These are phyloP conservation scores for Talaromyces pinophilus DNA, from an alignment of 2,329 filamentous ascomycete species.

Conservation along the genomic window DNA sequence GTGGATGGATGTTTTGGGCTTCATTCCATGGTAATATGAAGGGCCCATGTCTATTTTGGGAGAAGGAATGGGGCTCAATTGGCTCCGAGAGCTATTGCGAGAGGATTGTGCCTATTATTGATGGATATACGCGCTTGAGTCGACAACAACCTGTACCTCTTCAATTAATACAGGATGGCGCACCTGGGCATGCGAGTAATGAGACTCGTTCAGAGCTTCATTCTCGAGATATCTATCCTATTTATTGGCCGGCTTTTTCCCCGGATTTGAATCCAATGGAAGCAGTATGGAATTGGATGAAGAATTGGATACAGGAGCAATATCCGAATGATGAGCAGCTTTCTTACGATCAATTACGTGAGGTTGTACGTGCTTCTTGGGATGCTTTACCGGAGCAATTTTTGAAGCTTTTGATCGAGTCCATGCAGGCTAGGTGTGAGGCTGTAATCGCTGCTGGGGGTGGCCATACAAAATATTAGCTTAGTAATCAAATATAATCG, in stretches of 20 bases:
- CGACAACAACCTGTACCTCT: neutral
- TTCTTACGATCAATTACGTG: neutral
- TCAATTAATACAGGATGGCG: slow-evolving; percentile 10
- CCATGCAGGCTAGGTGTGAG: no score
- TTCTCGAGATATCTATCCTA: neutral
- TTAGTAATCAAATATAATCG: no score
- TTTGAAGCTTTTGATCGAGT: neutral
- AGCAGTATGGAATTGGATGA: neutral
- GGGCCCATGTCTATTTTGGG: neutral
- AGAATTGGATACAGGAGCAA: no score
- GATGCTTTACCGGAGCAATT: neutral
- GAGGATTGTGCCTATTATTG: slow-evolving; percentile 3
- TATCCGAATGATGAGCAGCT: neutral
- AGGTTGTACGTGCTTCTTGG: neutral
- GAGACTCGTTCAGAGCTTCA: neutral
- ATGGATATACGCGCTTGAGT: slow-evolving; percentile 11
- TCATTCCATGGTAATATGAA: neutral
- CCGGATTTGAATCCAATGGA: slow-evolving; percentile 13
- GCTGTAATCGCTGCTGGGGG: neutral
- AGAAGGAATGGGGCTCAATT: slow-evolving; percentile 10
- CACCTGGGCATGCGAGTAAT: neutral
- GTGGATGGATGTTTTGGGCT: neutral
- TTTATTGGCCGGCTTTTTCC: slow-evolving; percentile 9
- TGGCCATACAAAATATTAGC: no score
- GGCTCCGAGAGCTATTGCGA: slow-evolving; percentile 7